phyloP scores from a whole-genome alignment of 2,329 filamentous ascomycete genomes.

The Aspergillus brunneoviolaceus region DNA sequence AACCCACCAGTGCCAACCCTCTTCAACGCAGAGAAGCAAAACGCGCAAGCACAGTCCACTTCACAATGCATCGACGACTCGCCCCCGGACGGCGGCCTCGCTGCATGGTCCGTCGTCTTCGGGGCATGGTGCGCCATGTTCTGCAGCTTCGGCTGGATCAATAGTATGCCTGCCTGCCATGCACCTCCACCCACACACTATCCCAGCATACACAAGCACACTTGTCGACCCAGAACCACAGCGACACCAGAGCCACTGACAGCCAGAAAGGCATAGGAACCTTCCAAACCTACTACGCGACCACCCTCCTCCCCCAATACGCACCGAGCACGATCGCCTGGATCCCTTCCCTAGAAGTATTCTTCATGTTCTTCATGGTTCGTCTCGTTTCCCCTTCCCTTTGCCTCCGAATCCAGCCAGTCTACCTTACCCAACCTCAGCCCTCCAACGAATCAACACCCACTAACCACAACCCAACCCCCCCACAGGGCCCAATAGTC shows the following conservation, averaged over 20 bases:
- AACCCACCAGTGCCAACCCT: too few relatives aligned
- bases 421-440: too few relatives aligned
- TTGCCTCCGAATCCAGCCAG: too few relatives aligned
- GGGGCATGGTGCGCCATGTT: conserved; percentile 33
- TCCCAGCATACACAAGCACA: neutral
- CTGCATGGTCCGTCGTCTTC: conserved; percentile 4
- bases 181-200: neutral
- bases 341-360: conserved; percentile 50
- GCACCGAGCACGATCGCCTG: conserved; percentile 55
- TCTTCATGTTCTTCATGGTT: conserved; percentile 7
- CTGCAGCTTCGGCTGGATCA: conserved; percentile 50
- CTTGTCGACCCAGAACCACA: neutral
- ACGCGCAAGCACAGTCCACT: neutral
- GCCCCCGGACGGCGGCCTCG: conserved; percentile 6
- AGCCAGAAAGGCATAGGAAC: conserved; percentile 45
- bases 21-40: neutral
- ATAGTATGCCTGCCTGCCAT: conserved; percentile 14
- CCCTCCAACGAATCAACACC: conserved; percentile 53
- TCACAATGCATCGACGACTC: neutral
- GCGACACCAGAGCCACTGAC: neutral
- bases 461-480: conserved; percentile 51
- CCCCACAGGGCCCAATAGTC: neutral
- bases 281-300: conserved; percentile 61
- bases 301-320: conserved; percentile 46
- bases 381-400: neutral